phyloP scores from a whole-genome alignment of 257 asterid species.

The Asclepias syriaca region DNA sequence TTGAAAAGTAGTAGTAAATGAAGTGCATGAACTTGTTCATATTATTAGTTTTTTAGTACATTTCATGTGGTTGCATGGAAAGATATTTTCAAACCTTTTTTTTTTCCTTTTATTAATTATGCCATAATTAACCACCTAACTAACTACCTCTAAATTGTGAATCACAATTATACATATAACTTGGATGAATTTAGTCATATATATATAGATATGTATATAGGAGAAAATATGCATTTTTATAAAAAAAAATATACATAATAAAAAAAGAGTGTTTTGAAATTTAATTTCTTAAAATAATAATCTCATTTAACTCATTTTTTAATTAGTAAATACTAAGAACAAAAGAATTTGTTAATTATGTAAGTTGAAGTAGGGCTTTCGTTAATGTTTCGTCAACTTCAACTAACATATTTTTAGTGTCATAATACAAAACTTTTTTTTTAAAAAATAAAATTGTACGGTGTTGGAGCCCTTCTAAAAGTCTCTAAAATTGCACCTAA shows the following conservation, averaged over 20 bases:
- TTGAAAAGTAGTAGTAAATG: no score
- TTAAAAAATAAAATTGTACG: not conserved
- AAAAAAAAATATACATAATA: no score
- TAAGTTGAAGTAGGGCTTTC: slow-evolving; percentile 4
- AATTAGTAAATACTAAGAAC: no score
- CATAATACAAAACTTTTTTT: slow-evolving; percentile 12
- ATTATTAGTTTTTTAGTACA: not conserved
- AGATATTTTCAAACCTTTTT: no score
- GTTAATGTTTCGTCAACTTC: slow-evolving; percentile 31
- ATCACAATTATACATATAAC: not conserved
- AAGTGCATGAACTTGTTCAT: no score
- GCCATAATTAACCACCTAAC: slow-evolving; percentile 2
- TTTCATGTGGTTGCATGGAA: not conserved
- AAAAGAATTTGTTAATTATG: no score
- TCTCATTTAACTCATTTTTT: no score
- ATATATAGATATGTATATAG: no score
- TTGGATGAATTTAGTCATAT: not conserved
- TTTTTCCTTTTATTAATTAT: no score
- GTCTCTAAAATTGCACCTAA: slow-evolving; percentile 32
- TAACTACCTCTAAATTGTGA: not conserved
- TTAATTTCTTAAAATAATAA: no score
- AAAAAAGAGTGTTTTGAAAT: no score
- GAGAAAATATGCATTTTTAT: no score
- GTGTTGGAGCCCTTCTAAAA: slow-evolving; percentile 17
- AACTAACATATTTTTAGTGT: slow-evolving; percentile 28